Evolutionary conservation across 352 stramenopile genomes (phyloP).

Genomic region (Pythium rishiriense): DNA sequence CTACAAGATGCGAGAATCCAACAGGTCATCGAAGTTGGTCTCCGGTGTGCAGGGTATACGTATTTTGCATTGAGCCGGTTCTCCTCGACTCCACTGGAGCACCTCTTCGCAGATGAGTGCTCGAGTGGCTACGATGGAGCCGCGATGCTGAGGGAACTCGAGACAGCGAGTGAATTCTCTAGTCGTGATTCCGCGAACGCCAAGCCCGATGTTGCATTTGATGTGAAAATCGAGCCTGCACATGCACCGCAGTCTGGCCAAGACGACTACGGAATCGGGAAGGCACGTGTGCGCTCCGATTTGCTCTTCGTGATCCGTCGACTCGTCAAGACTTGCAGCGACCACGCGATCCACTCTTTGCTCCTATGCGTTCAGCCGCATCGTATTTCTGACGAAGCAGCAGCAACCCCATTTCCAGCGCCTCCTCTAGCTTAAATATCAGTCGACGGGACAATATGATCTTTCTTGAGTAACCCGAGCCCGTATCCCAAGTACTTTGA

Average conservation of each 20-base stretch:
- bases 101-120: constrained; percentile 9
- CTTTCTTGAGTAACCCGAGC: constrained; percentile 74
- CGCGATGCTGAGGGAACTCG: background rate
- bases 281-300: constrained; percentile 42
- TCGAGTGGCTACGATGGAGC: background rate
- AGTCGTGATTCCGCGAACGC: background rate
- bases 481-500: constrained; percentile 80
- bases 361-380: background rate
- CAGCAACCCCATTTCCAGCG: too few relatives aligned
- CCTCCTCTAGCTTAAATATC: constrained; percentile 23
- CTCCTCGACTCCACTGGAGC: constrained; percentile 14
- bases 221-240: background rate
- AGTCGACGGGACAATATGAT: constrained; percentile 55
- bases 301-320: constrained; percentile 50
- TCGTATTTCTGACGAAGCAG: background rate
- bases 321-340: constrained; percentile 43
- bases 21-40: constrained; percentile 1
- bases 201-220: background rate
- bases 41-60: constrained; percentile 10
- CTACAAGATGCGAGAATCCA: constrained; percentile 3
- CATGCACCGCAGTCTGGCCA: background rate
- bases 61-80: constrained; percentile 17
- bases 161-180: too few relatives aligned
- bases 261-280: constrained; percentile 60
- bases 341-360: constrained; percentile 18